Evolutionary conservation across 805 yeast genomes (phyloP), one percentile per base, ranked within the genome.

Genomic region (Ogataea haglerorum): DNA sequence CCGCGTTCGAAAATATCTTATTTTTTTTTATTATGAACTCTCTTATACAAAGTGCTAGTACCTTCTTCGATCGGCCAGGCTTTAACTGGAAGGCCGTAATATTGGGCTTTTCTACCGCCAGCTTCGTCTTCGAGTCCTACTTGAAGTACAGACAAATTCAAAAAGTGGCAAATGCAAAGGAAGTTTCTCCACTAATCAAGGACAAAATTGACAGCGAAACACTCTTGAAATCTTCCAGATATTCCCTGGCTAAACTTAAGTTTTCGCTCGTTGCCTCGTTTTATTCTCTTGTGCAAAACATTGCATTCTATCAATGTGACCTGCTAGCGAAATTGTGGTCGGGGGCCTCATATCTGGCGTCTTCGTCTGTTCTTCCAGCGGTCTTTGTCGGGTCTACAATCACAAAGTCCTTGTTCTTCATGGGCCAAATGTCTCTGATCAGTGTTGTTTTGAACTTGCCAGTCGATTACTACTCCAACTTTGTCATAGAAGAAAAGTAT

Each of bases 401-500:
- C 54, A 73, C 86, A 13, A 91, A 85, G 51, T 81, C 95, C 27
- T 65, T 89, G 41, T 74, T 80, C 46, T 81, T 86, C 56, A 63
- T 79, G 51, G 66, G 77, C 30, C 69, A 71, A 18, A 67, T 77
- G 53, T 67, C 78, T 23, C 39, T 69, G 17, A 45, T 80, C 32
- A 68, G 81, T 7, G 68, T 81, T 2, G 36, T 87, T 2, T 43
- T 79, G 22, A 69, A 76, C 3, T 60, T 85, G 40, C 99, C 99
- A 3, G 57, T 81, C 16, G 70, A 80, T 8, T 80, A 84, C 60
- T 90, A 89, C 64, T 69, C 75, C 43, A 83, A 84, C 53, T 93
- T 93, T 67, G 90, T 89, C 12, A 71, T 93, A 52, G 99, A 93
- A 65, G 96, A 91, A 61, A 78, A 78, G 64, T 91, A 73, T 56